Evolutionary conservation across 768 basidiomycete species (phyloP).

Genomic region (Lentinula boryana): DNA sequence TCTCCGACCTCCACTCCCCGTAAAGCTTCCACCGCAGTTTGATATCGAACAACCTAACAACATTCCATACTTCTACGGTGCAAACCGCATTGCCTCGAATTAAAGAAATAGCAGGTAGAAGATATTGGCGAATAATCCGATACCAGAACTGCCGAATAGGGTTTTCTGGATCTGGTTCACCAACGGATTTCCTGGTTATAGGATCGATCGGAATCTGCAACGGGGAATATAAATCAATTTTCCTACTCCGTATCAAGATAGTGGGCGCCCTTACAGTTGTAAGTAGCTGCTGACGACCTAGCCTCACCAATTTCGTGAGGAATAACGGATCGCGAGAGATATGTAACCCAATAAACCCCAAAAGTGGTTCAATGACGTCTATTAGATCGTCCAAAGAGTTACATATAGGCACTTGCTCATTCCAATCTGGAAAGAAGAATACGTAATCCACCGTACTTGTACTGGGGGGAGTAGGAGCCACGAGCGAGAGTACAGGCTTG

Average conservation of each 20-base stretch:
- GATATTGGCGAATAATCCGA: slow-evolving; percentile 67
- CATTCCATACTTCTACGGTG: slow-evolving; percentile 89
- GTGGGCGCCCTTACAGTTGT: slow-evolving; percentile 36
- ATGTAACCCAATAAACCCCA: slow-evolving; percentile 77
- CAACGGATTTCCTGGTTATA: slow-evolving; percentile 53
- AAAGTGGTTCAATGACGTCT: slow-evolving; percentile 70
- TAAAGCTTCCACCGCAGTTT: slow-evolving; percentile 86
- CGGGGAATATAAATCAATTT: not conserved
- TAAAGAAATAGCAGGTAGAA: slow-evolving; percentile 84
- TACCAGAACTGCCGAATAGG: slow-evolving; percentile 81
- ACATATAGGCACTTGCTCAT: slow-evolving; percentile 62
- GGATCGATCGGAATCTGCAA: slow-evolving; percentile 45
- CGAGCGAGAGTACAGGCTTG: slow-evolving; percentile 65
- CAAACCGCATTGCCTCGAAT: slow-evolving; percentile 83
- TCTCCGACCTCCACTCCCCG: slow-evolving; percentile 85
- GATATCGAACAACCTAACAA: slow-evolving; percentile 74
- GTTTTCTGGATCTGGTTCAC: slow-evolving; percentile 48
- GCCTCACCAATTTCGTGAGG: slow-evolving; percentile 72
- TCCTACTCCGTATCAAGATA: not conserved
- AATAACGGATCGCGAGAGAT: slow-evolving; percentile 74
- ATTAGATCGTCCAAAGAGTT: slow-evolving; percentile 46
- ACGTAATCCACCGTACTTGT: slow-evolving; percentile 73
- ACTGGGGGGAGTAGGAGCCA: slow-evolving; percentile 76
- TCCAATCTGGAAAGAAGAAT: slow-evolving; percentile 90
- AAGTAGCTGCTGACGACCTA: slow-evolving; percentile 63